Percentiles rank a stretch among this genome's conserved stretches.
Conservation (phyloP, 805 yeast species). For the Wickerhamomyces tratensis region DNA sequence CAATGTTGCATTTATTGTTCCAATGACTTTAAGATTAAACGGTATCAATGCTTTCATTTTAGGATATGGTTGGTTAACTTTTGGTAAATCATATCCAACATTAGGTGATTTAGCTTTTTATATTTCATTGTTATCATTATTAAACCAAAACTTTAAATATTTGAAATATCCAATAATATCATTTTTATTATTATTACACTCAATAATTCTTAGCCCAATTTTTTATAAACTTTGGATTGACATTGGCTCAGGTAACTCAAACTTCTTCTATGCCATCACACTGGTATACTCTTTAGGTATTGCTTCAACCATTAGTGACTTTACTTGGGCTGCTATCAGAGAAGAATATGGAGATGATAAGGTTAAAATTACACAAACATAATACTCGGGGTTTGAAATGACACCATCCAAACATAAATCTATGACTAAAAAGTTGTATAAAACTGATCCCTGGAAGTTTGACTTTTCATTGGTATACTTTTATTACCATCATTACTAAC, state of each 20-base stretch:
- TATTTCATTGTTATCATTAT: constrained; percentile 35
- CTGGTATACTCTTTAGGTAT: constrained; percentile 69
- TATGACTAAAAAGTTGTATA: too few species aligned
- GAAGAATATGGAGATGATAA: constrained; percentile 39
- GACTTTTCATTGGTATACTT: too few species aligned
- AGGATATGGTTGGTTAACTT: constrained; percentile 41
- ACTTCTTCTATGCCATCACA: constrained; percentile 92
- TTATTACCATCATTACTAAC: too few species aligned
- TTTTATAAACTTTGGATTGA: constrained; percentile 93
- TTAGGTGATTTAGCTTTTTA: constrained; percentile 64
- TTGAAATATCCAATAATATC: constrained; percentile 38
- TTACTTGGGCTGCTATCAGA: constrained; percentile 72
- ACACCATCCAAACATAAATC: too few species aligned
- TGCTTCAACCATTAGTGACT: constrained; percentile 59
- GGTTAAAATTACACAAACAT: neutral
- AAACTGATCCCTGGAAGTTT: too few species aligned
- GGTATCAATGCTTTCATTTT: constrained; percentile 48
- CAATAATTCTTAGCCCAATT: constrained; percentile 68
- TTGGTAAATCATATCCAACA: constrained; percentile 81
- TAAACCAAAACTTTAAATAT: constrained; percentile 35
- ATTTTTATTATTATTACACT: constrained; percentile 42
- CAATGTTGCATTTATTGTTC: constrained; percentile 54
- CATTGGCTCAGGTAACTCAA: constrained; percentile 90
- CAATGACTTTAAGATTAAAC: constrained; percentile 67
- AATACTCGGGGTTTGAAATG: neutral